Evolutionary conservation across 495 filamentous ascomycete genomes (phyloP).

Genomic region (Bombardia bombarda): DNA sequence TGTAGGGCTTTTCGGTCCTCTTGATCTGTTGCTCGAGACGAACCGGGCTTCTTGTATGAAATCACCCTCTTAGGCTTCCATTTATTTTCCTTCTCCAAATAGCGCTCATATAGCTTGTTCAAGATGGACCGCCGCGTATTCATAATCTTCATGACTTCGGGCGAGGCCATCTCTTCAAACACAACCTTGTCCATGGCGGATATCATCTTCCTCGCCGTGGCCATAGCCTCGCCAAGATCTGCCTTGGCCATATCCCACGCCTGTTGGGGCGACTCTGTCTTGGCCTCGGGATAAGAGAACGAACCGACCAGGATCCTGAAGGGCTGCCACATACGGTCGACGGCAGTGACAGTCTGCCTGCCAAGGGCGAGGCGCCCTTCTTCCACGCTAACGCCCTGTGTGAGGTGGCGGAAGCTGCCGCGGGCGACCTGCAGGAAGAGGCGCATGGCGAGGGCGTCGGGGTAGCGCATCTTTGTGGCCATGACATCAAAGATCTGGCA

Average conservation of each 20-base stretch:
- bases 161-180: slow-evolving; percentile 14
- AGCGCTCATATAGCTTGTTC: slow-evolving; percentile 20
- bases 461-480: slow-evolving; percentile 28
- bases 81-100: slow-evolving; percentile 7
- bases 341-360: slow-evolving; percentile 24
- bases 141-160: slow-evolving; percentile 8
- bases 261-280: slow-evolving; percentile 11
- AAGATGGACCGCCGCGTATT: slow-evolving; percentile 20
- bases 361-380: slow-evolving; percentile 22
- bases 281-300: slow-evolving; percentile 10
- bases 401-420: slow-evolving; percentile 18
- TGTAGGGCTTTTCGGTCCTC: not conserved
- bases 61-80: not conserved
- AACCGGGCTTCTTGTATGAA: not conserved
- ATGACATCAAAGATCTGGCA: slow-evolving; percentile 51
- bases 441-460: slow-evolving; percentile 35
- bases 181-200: slow-evolving; percentile 28
- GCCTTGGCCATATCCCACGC: slow-evolving; percentile 3
- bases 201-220: slow-evolving; percentile 34
- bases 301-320: slow-evolving; percentile 21
- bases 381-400: slow-evolving; percentile 1
- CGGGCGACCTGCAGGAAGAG: slow-evolving; percentile 33
- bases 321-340: slow-evolving; percentile 32
- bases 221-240: slow-evolving; percentile 24
- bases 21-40: not conserved